A percentile compares a stretch with the other conserved stretches of the same genome.
phyloP scores from a whole-genome alignment of 2,329 filamentous ascomycete species.

The Colletotrichum plurivorum region DNA sequence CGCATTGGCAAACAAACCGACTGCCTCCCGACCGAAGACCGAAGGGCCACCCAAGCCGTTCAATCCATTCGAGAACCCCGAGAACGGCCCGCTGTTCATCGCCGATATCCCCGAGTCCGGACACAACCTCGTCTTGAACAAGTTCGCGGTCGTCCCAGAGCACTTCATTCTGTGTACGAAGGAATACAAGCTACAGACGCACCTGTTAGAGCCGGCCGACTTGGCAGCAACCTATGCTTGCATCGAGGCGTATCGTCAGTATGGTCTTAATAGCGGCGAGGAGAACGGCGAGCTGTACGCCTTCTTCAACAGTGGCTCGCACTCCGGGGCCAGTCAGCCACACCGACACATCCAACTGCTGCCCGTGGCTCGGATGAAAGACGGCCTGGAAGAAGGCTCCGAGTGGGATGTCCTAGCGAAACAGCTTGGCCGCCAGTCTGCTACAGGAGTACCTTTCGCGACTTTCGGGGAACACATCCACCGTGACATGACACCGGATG shows the following conservation, averaged over 20 bases:
- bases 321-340: conserved; percentile 80
- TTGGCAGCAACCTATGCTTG: conserved; percentile 74
- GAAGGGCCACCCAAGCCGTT: conserved; percentile 56
- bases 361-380: conserved; percentile 74
- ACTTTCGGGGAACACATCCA: conserved; percentile 58
- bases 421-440: conserved; percentile 44
- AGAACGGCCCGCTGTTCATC: conserved; percentile 66
- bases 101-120: conserved; percentile 60
- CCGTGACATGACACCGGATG: conserved; percentile 50
- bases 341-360: conserved; percentile 82
- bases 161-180: conserved; percentile 81
- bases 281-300: conserved; percentile 64
- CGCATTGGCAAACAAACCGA: conserved; percentile 77
- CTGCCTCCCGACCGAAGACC: conserved; percentile 55
- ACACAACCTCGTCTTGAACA: conserved; percentile 80
- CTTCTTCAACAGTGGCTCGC: conserved; percentile 79
- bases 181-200: conserved; percentile 74
- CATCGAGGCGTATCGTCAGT: conserved; percentile 66
- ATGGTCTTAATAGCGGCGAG: conserved; percentile 44
- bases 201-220: conserved; percentile 73
- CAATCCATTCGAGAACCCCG: conserved; percentile 77
- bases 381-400: conserved; percentile 56
- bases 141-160: conserved; percentile 78
- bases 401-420: conserved; percentile 68
- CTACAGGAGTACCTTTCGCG: conserved; percentile 55